Conservation (phyloP, 768 basidiomycete genomes). For the Pholiota microspora region DNA sequence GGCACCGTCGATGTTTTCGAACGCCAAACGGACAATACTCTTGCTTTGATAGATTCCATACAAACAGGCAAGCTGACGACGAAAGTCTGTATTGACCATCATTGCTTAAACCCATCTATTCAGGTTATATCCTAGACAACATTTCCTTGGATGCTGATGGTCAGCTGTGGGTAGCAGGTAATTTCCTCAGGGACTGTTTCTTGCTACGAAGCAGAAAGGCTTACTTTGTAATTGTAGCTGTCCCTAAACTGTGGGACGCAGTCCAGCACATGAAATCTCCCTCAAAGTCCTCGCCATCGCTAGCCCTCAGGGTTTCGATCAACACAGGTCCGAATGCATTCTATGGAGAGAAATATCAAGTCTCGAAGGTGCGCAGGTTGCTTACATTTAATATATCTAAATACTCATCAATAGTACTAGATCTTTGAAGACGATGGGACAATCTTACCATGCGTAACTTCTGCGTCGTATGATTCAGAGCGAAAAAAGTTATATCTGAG, state of each 20-base stretch:
- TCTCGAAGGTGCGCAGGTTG: slow-evolving; percentile 50
- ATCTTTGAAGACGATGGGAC: slow-evolving; percentile 68
- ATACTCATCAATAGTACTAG: slow-evolving; percentile 29
- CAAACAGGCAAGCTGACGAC: slow-evolving; percentile 40
- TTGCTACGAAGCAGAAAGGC: background rate
- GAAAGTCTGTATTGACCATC: background rate
- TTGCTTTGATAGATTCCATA: slow-evolving; percentile 54
- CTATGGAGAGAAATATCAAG: slow-evolving; percentile 57
- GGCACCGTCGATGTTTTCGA: slow-evolving; percentile 55
- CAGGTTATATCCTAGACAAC: slow-evolving; percentile 48
- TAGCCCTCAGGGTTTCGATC: slow-evolving; percentile 49
- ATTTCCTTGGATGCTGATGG: slow-evolving; percentile 58
- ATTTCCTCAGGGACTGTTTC: background rate
- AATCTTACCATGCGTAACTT: slow-evolving; percentile 54
- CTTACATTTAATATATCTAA: background rate
- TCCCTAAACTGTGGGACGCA: slow-evolving; percentile 37
- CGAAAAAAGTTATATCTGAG: slow-evolving; percentile 53
- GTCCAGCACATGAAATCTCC: slow-evolving; percentile 43
- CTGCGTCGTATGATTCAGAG: slow-evolving; percentile 52
- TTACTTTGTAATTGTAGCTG: slow-evolving; percentile 29
- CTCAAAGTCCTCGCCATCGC: slow-evolving; percentile 39
- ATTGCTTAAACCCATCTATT: background rate
- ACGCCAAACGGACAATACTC: slow-evolving; percentile 54
- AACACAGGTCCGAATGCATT: slow-evolving; percentile 51
- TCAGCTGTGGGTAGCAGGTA: slow-evolving; percentile 62